Conservation (phyloP, 1,139 yeast genomes). For the Lipomyces yarrowii region DNA sequence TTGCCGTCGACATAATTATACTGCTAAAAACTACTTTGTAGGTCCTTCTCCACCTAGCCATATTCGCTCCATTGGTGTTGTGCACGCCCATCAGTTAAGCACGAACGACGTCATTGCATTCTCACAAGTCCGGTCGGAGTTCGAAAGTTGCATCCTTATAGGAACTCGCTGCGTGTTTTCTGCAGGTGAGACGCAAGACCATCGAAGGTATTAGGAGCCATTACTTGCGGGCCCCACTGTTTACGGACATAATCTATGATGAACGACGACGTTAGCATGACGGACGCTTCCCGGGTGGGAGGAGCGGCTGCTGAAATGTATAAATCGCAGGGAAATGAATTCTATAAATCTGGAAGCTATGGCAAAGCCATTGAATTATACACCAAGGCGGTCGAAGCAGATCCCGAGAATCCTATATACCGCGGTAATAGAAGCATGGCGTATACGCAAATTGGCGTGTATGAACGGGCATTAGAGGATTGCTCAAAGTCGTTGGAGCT, state of each 20-base stretch:
- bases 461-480: constrained; percentile 60
- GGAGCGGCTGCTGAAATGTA: constrained; percentile 37
- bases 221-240: neutral
- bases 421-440: constrained; percentile 85
- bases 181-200: neutral
- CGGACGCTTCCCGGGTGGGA: constrained; percentile 2
- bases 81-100: neutral
- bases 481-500: constrained; percentile 41
- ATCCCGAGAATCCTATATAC: constrained; percentile 47
- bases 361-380: constrained; percentile 43
- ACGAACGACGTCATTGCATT: neutral
- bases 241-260: neutral
- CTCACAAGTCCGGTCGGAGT: neutral
- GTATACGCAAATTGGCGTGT: constrained; percentile 60
- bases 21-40: neutral
- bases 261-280: neutral
- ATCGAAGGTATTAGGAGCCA: neutral
- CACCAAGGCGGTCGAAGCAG: constrained; percentile 44
- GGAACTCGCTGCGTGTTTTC: neutral
- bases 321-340: constrained; percentile 45
- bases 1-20: neutral
- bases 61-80: neutral
- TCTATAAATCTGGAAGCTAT: constrained; percentile 45
- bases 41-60: neutral
- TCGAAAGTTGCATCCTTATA: neutral